Evolutionary conservation across 805 yeast species (phyloP), one percentile per base, ranked within the genome.

Genomic region (Wickerhamiella sorbophila): DNA sequence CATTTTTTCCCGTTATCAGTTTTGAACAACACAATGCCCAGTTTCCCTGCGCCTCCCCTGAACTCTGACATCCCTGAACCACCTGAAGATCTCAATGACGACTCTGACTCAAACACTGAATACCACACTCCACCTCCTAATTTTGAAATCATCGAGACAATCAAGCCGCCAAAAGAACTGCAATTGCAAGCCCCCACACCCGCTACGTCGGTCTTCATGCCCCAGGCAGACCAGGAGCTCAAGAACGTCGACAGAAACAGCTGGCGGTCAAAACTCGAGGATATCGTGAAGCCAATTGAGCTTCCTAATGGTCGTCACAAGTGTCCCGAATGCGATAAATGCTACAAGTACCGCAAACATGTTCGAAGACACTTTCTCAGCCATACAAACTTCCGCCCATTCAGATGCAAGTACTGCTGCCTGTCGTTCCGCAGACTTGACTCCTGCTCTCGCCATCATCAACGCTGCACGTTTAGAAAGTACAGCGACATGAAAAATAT

Each of bases 311-410:
- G 49, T 3, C 43, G 52, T 8, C 47, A 19, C 26, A 42, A 40
- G 41, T 49, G 52, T 22, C 49, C 52, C 14, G 32, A 39, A 29
- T 49, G 52, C 22, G 40, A 43, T 14, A 40, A 41, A 18, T 41
- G 43, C 22, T 49, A 44, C 49, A 49, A 49, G 41, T 42, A 49
- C 21, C 44, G 49, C 12, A 49, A 47, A 41, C 52, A 47, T 20
- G 52, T 49, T 6, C 45, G 49, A 16, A 31, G 52, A 15, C 52
- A 49, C 38, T 47, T 42, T 16, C 38, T 46, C 31, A 47, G 43
- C 40, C 52, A 49, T 35, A 41, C 43, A 10, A 31, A 37, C 21
- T 38, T 45, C 3, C 46, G 45, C 12, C 46, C 45, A 12, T 39
- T 33, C 26, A 17, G 34, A 4, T 49, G 52, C 41, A 36, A 37